Conservation (phyloP, 768 basidiomycete species). For the Boletus subcaerulescens region DNA sequence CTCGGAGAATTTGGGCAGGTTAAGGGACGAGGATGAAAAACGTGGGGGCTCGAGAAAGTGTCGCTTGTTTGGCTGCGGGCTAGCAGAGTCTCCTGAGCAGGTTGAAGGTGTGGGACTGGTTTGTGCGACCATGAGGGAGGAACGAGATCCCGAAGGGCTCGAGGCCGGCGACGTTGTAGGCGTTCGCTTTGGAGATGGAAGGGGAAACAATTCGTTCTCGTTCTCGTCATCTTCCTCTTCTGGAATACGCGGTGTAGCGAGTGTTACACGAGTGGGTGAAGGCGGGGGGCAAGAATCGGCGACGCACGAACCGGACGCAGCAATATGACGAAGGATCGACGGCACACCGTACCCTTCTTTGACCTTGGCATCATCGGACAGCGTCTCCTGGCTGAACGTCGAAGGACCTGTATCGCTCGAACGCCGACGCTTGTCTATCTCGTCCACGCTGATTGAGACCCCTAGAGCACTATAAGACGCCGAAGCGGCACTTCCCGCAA, state of each 20-base stretch:
- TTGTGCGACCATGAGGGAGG: constrained; percentile 17
- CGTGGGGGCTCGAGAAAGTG: constrained; percentile 22
- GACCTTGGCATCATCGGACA: background rate
- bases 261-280: constrained; percentile 13
- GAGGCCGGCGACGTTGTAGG: constrained; percentile 42
- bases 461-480: constrained; percentile 16
- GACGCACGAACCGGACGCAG: background rate
- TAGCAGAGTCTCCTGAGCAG: constrained; percentile 15
- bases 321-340: background rate
- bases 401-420: constrained; percentile 35
- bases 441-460: constrained; percentile 55
- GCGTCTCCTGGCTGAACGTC: background rate
- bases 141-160: constrained; percentile 32
- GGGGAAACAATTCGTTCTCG: constrained; percentile 52
- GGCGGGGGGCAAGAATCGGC: background rate
- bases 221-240: constrained; percentile 46
- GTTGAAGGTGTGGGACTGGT: constrained; percentile 16
- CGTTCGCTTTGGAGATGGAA: constrained; percentile 57
- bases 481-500: constrained; percentile 32
- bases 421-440: constrained; percentile 57
- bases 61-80: background rate
- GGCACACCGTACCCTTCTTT: background rate
- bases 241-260: constrained; percentile 26
- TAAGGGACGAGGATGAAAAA: constrained; percentile 25
- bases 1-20: constrained; percentile 16